Conservation (phyloP, 768 basidiomycete genomes). For the Tephrocybe sp. region DNA sequence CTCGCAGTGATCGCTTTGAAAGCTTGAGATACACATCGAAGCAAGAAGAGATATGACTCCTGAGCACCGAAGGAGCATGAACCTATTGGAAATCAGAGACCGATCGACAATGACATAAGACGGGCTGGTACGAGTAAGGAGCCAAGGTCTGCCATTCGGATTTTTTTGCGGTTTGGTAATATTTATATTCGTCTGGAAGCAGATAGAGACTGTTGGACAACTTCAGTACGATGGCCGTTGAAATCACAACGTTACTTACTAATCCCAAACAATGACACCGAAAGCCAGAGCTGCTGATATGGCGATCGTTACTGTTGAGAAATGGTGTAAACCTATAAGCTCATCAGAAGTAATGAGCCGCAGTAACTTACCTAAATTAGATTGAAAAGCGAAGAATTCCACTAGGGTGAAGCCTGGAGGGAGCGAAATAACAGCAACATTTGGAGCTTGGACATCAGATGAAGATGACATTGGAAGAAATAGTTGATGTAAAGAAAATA, state of each 20-base stretch:
- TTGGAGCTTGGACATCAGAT: not conserved
- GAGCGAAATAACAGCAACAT: constrained; percentile 9
- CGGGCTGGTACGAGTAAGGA: constrained; percentile 12
- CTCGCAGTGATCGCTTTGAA: constrained; percentile 13
- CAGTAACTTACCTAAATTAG: constrained; percentile 8
- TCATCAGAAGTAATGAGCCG: not conserved
- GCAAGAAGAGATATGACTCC: constrained; percentile 14
- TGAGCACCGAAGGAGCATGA: constrained; percentile 12
- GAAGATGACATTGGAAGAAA: constrained; percentile 1
- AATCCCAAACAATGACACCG: constrained; percentile 15
- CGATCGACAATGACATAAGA: not conserved
- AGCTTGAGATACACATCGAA: constrained; percentile 11
- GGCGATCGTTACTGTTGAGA: constrained; percentile 8
- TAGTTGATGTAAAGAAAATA: not conserved
- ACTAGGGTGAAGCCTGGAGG: constrained; percentile 14
- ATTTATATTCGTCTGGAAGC: constrained; percentile 15
- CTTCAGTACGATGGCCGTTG: no score
- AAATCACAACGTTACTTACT: not conserved
- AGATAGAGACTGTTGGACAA: constrained; percentile 8
- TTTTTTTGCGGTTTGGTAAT: constrained; percentile 9
- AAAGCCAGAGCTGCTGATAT: constrained; percentile 16
- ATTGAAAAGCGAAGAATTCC: constrained; percentile 12
- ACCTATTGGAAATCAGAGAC: not conserved
- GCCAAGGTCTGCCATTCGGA: constrained; percentile 11
- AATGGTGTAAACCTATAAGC: not conserved